A percentile compares a stretch with the other conserved stretches of the same genome.
Conservation (phyloP, 345 rosid species). For the Murraya koenigii region DNA sequence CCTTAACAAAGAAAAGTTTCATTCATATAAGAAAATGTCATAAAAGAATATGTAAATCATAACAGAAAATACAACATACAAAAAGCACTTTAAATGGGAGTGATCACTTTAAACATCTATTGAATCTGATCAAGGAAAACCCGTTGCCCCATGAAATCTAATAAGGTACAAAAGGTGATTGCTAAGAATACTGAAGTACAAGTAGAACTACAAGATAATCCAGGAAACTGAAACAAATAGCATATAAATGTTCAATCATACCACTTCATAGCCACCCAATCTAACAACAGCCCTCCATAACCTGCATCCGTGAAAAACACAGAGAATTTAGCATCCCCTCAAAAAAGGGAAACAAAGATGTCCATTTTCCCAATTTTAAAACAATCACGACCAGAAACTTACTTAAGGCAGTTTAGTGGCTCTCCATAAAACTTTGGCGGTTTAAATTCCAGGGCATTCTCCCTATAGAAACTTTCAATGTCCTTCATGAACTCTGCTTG, state of each 20-base stretch:
- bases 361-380: constrained; percentile 13
- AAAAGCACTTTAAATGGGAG: not conserved
- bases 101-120: not conserved
- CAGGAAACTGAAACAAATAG: constrained; percentile 16
- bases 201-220: constrained; percentile 7
- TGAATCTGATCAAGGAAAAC: not conserved
- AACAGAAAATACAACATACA: not conserved
- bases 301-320: constrained; percentile 41
- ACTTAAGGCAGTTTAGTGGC: constrained; percentile 80
- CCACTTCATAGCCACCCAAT: constrained; percentile 92
- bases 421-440: constrained; percentile 74
- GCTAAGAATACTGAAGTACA: not conserved
- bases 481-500: constrained; percentile 65
- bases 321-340: constrained; percentile 14
- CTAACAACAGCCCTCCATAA: constrained; percentile 77
- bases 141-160: not conserved
- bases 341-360: not conserved
- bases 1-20: not conserved
- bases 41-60: not conserved
- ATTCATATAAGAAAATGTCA: not conserved
- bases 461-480: constrained; percentile 59
- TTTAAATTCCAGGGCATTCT: constrained; percentile 61
- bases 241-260: constrained; percentile 32
- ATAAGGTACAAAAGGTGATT: not conserved
- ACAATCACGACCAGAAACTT: constrained; percentile 26